phyloP scores from a whole-genome alignment of 1,284 basidiomycete genomes.

The Apiotrichum siamense region DNA sequence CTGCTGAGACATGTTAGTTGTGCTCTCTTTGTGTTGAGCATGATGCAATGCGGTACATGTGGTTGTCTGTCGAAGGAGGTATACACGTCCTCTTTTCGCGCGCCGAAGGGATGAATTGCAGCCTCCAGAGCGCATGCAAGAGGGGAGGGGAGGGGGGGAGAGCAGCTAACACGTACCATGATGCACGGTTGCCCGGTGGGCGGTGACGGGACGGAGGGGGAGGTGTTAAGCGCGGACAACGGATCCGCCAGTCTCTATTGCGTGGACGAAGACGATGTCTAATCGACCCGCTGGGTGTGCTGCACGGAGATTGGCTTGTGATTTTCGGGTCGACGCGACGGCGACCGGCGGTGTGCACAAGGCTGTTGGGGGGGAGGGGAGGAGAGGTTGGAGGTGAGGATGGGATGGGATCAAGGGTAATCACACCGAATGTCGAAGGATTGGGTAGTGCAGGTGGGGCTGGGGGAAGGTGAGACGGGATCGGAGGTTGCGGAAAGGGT shows the following conservation, averaged over 20 bases:
- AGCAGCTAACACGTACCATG: conserved; percentile 19
- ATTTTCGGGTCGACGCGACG: no score
- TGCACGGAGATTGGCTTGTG: no score
- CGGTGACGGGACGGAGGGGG: conserved; percentile 1
- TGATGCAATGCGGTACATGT: not conserved
- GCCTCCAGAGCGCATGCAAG: not conserved
- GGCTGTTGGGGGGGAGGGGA: no score
- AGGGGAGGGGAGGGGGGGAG: not conserved
- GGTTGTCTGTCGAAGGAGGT: not conserved
- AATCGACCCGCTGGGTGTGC: not conserved
- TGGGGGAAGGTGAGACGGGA: no score
- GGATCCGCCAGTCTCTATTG: not conserved
- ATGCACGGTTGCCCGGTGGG: conserved; percentile 16
- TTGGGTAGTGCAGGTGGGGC: no score
- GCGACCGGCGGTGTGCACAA: no score
- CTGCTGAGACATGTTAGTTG: conserved; percentile 1
- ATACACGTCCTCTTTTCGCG: not conserved
- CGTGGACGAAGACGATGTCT: not conserved
- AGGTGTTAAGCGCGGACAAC: not conserved
- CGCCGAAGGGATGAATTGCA: no score
- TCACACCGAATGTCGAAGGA: no score
- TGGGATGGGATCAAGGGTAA: no score
- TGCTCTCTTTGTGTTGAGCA: not conserved
- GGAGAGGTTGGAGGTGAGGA: no score
- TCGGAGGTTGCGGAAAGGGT: no score